phyloP scores from a whole-genome alignment of 495 filamentous ascomycete genomes.

The Coniosporium apollinis region DNA sequence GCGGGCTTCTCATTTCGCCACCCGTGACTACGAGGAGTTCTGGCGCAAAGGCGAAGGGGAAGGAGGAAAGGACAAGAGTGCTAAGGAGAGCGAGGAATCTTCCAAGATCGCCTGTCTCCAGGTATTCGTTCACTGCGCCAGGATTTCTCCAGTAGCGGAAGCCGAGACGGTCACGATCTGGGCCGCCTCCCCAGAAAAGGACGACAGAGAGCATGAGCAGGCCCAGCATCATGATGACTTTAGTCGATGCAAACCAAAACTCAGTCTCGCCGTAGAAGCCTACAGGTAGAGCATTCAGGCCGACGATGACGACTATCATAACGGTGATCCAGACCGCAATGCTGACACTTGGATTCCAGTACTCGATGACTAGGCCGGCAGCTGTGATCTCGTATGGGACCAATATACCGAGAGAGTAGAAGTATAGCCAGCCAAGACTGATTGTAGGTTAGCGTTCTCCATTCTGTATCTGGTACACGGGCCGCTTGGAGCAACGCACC shows the following conservation, averaged over 20 bases:
- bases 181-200: slow-evolving; percentile 44
- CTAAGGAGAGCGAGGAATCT: slow-evolving; percentile 25
- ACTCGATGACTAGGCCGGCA: slow-evolving; percentile 30
- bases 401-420: slow-evolving; percentile 21
- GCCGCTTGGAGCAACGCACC: too few relatives aligned
- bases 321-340: slow-evolving; percentile 46
- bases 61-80: slow-evolving; percentile 31
- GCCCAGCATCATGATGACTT: slow-evolving; percentile 46
- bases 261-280: slow-evolving; percentile 41
- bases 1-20: slow-evolving; percentile 27
- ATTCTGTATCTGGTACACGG: too few relatives aligned
- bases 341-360: slow-evolving; percentile 37
- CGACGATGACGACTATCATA: slow-evolving; percentile 23
- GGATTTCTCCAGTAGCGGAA: slow-evolving; percentile 25
- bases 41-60: slow-evolving; percentile 39
- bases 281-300: slow-evolving; percentile 16
- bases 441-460: too few relatives aligned
- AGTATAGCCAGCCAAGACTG: slow-evolving; percentile 29
- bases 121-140: slow-evolving; percentile 24
- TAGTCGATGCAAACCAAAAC: slow-evolving; percentile 42
- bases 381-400: slow-evolving; percentile 22
- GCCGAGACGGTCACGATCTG: slow-evolving; percentile 28
- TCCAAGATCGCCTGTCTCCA: slow-evolving; percentile 31
- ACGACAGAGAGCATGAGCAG: slow-evolving; percentile 54
- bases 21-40: slow-evolving; percentile 39